These are phyloP conservation scores for Phytophthora rubi DNA, from an alignment of 352 stramenopile genomes.

Conservation along the genomic window DNA sequence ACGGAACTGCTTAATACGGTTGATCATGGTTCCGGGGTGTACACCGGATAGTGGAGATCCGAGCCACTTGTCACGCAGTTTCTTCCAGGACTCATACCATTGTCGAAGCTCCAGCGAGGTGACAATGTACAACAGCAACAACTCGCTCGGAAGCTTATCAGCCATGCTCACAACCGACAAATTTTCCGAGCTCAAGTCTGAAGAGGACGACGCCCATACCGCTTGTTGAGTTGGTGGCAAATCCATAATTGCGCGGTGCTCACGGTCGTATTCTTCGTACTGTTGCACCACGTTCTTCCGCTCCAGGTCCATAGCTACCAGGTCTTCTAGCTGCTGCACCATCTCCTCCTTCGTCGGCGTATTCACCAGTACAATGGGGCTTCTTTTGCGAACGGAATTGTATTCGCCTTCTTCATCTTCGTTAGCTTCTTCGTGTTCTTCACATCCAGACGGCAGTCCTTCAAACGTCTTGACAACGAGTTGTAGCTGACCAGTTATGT, in stretches of 20 bases:
- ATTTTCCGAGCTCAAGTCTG: slow-evolving; percentile 3
- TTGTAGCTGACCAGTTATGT: slow-evolving; percentile 46
- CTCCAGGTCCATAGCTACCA: slow-evolving; percentile 59
- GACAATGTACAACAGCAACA: slow-evolving; percentile 59
- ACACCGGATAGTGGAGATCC: slow-evolving; percentile 42
- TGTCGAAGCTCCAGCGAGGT: slow-evolving; percentile 61
- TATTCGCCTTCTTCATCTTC: background rate
- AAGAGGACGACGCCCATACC: slow-evolving; percentile 11
- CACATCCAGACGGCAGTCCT: slow-evolving; percentile 36
- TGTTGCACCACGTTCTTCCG: slow-evolving; percentile 45
- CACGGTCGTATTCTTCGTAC: slow-evolving; percentile 54
- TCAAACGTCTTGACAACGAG: slow-evolving; percentile 45
- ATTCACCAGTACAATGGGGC: background rate
- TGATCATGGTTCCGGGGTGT: slow-evolving; percentile 57
- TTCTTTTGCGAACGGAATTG: background rate
- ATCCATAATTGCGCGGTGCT: slow-evolving; percentile 49
- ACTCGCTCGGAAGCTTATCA: slow-evolving; percentile 49
- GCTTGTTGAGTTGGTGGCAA: slow-evolving; percentile 24
- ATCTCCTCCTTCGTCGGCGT: slow-evolving; percentile 29
- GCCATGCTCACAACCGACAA: slow-evolving; percentile 16
- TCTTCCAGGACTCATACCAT: slow-evolving; percentile 61
- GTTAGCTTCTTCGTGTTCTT: slow-evolving; percentile 21
- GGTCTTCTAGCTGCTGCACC: slow-evolving; percentile 51
- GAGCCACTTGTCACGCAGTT: slow-evolving; percentile 57
- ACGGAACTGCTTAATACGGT: slow-evolving; percentile 65